These are phyloP conservation scores for Globisporangium emineosum DNA, from an alignment of 352 stramenopile genomes.

Conservation along the genomic window DNA sequence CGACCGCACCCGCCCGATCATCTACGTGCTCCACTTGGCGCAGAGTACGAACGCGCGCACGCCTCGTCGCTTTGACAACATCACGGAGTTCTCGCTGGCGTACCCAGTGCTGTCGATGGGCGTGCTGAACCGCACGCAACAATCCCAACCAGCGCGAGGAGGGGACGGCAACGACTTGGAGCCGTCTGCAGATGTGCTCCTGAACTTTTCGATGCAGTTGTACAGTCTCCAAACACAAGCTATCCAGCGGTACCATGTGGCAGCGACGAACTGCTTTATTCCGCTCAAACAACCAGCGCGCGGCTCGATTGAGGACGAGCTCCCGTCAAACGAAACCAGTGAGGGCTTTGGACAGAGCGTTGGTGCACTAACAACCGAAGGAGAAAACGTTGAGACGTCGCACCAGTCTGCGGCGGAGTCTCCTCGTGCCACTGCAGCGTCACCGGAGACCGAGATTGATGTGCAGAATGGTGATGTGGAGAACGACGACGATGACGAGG, in stretches of 20 bases:
- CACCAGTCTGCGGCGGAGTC: slow-evolving; percentile 69
- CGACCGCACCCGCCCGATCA: slow-evolving; percentile 48
- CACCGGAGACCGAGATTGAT: slow-evolving; percentile 70
- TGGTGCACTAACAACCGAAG: slow-evolving; percentile 68
- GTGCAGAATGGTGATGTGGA: slow-evolving; percentile 32
- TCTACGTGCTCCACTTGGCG: slow-evolving; percentile 71
- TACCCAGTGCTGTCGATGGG: slow-evolving; percentile 78
- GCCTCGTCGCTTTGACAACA: slow-evolving; percentile 67
- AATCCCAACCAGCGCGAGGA: slow-evolving; percentile 32
- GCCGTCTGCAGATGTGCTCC: slow-evolving; percentile 15
- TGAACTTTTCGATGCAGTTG: slow-evolving; percentile 74
- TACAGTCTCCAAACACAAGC: slow-evolving; percentile 81
- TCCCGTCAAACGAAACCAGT: slow-evolving; percentile 27
- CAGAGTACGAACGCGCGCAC: slow-evolving; percentile 29
- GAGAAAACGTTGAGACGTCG: slow-evolving; percentile 49
- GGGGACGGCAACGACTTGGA: slow-evolving; percentile 26
- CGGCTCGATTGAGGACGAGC: slow-evolving; percentile 40
- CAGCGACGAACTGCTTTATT: slow-evolving; percentile 55
- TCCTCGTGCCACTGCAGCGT: slow-evolving; percentile 41
- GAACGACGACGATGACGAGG: slow-evolving; percentile 23
- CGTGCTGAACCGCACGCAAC: slow-evolving; percentile 50
- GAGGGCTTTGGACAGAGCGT: slow-evolving; percentile 58
- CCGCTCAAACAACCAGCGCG: slow-evolving; percentile 24
- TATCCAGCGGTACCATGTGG: slow-evolving; percentile 82
- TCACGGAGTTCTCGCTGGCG: slow-evolving; percentile 76